Conservation (phyloP, 2,329 filamentous ascomycete genomes). For the Epichloe amarillans region DNA sequence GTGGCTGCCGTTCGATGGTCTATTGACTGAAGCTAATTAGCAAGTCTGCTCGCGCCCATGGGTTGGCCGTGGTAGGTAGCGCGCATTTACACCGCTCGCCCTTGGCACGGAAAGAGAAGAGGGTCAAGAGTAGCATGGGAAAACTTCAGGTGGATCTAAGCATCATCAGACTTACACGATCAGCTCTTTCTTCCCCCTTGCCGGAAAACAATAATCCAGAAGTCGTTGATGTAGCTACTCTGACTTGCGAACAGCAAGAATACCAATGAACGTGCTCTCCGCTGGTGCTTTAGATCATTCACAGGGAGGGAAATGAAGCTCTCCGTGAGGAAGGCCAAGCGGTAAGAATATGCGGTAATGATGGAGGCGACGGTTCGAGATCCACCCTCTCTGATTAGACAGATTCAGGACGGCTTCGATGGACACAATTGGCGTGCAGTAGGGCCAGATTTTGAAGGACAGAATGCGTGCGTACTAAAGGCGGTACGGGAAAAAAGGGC, state of each 20-base stretch:
- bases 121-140: neutral
- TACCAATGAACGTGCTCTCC: constrained; percentile 2
- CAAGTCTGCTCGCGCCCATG: constrained; percentile 4
- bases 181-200: neutral
- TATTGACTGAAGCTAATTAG: constrained; percentile 7
- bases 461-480: neutral
- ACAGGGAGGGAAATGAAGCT: constrained; percentile 13
- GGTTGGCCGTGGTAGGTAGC: constrained; percentile 1
- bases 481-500: constrained; percentile 8
- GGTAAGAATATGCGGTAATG: neutral
- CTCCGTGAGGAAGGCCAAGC: constrained; percentile 6
- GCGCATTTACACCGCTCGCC: neutral
- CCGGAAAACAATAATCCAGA: neutral
- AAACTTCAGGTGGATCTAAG: neutral
- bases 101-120: neutral
- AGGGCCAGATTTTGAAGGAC: constrained; percentile 8
- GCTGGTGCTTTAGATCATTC: constrained; percentile 11
- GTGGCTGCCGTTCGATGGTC: neutral
- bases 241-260: neutral
- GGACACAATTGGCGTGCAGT: constrained; percentile 8
- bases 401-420: constrained; percentile 8
- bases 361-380: neutral
- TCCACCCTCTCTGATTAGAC: constrained; percentile 5
- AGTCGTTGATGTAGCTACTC: neutral
- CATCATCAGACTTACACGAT: neutral